These are phyloP conservation scores for Chaetomium olivaceum DNA, from an alignment of 2,329 filamentous ascomycete species.

Conservation along the genomic window DNA sequence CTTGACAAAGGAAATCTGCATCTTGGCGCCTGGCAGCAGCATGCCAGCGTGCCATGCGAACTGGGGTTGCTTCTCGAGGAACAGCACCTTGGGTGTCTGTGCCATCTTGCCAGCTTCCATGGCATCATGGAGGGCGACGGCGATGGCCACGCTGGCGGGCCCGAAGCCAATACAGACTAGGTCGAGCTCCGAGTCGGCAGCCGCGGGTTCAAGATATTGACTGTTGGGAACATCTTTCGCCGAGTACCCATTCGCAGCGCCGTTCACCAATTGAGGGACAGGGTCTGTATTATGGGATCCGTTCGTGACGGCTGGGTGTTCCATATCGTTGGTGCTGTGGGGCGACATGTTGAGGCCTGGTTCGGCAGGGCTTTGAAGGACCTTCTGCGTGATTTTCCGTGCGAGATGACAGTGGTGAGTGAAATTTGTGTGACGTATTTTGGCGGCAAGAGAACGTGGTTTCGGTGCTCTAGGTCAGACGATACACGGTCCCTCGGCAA, in stretches of 20 bases:
- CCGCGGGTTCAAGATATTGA: constrained; percentile 45
- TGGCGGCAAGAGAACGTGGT: neutral
- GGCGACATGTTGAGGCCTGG: constrained; percentile 30
- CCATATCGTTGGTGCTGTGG: constrained; percentile 29
- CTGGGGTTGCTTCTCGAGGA: constrained; percentile 78
- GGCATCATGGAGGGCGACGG: constrained; percentile 84
- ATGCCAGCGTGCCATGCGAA: constrained; percentile 97
- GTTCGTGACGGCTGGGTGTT: constrained; percentile 14
- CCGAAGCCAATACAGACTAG: constrained; percentile 91
- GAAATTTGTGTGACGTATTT: neutral
- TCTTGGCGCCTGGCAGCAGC: constrained; percentile 88
- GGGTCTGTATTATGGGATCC: constrained; percentile 20
- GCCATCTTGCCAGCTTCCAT: constrained; percentile 53
- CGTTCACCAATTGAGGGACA: constrained; percentile 18
- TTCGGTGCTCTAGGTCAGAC: neutral
- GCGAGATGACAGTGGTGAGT: neutral
- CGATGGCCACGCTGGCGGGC: constrained; percentile 85
- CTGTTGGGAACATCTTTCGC: constrained; percentile 26
- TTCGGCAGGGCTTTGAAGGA: neutral
- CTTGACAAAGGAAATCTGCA: constrained; percentile 98
- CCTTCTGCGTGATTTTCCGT: neutral
- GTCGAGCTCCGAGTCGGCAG: constrained; percentile 70
- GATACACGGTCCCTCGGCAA: neutral
- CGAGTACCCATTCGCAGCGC: constrained; percentile 1
- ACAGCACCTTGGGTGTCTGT: constrained; percentile 70